Evolutionary conservation across 2,329 filamentous ascomycete genomes (phyloP).

Genomic region (Pseudogymnoascus sp.): DNA sequence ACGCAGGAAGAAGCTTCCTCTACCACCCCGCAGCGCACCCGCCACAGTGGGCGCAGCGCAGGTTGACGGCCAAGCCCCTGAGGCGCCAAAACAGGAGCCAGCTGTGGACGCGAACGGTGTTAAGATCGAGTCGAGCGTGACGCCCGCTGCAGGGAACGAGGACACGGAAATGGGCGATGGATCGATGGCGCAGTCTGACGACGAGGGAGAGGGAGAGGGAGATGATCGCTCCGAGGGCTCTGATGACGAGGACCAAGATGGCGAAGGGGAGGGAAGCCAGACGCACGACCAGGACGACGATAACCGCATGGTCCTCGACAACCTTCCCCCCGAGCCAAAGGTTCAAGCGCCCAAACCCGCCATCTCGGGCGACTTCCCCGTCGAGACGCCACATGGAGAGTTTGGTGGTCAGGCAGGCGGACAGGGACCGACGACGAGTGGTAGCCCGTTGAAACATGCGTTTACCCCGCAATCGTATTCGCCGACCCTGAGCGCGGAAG

Average conservation of each 20-base stretch:
- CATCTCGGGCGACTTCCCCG: background rate
- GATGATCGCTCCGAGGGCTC: conserved; percentile 32
- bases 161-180: conserved; percentile 29
- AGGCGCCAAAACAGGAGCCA: background rate
- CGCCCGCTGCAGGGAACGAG: conserved; percentile 18
- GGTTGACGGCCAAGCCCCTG: conserved; percentile 9
- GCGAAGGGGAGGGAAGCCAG: background rate
- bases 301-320: background rate
- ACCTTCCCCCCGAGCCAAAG: background rate
- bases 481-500: background rate
- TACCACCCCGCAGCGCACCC: conserved; percentile 22
- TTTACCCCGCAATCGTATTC: background rate
- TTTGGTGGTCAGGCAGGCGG: background rate
- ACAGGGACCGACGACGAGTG: background rate
- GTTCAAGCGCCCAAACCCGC: background rate
- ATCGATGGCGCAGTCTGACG: conserved; percentile 23
- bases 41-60: background rate
- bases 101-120: conserved; percentile 15
- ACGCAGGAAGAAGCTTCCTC: conserved; percentile 56
- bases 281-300: background rate
- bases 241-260: conserved; percentile 18
- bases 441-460: background rate
- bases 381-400: background rate
- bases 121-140: conserved; percentile 20
- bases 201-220: conserved; percentile 37